Conservation (phyloP, 257 asterid genomes). For the Verbascum thapsus region DNA sequence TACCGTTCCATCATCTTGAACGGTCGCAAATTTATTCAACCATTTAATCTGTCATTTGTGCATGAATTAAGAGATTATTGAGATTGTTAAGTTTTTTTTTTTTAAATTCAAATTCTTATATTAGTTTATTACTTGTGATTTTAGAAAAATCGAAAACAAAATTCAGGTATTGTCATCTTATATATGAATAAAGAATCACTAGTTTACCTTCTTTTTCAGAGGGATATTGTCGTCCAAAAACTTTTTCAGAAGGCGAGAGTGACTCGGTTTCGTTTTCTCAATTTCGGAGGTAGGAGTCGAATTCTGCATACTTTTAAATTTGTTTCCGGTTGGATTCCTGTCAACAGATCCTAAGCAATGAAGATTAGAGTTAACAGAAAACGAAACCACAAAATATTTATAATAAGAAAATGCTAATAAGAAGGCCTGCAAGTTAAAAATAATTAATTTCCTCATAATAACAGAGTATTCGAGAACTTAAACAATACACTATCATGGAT, state of each 20-base stretch:
- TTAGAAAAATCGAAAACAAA: too few species aligned
- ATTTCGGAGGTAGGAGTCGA: slow-evolving; percentile 27
- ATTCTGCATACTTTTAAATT: slow-evolving; percentile 34
- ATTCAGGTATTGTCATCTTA: too few species aligned
- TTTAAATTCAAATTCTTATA: too few species aligned
- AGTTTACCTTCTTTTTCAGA: slow-evolving; percentile 62
- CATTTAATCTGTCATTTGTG: slow-evolving; percentile 70
- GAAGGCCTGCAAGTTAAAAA: background rate
- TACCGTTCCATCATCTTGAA: slow-evolving; percentile 79
- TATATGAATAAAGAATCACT: too few species aligned
- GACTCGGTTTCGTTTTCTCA: slow-evolving; percentile 33
- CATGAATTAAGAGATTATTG: too few species aligned
- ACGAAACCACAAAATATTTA: slow-evolving; percentile 19
- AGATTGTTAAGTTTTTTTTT: too few species aligned
- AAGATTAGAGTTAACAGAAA: slow-evolving; percentile 34
- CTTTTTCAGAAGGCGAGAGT: slow-evolving; percentile 38
- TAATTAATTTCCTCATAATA: background rate
- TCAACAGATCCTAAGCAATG: slow-evolving; percentile 54
- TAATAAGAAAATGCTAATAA: background rate
- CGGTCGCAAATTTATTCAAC: slow-evolving; percentile 56
- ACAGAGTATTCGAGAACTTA: background rate
- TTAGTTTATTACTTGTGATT: too few species aligned
- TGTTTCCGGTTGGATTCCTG: slow-evolving; percentile 38
- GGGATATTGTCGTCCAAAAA: slow-evolving; percentile 60
- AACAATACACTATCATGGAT: background rate